Evolutionary conservation across 2,329 filamentous ascomycete genomes (phyloP).

Genomic region (Neofusicoccum parvum): DNA sequence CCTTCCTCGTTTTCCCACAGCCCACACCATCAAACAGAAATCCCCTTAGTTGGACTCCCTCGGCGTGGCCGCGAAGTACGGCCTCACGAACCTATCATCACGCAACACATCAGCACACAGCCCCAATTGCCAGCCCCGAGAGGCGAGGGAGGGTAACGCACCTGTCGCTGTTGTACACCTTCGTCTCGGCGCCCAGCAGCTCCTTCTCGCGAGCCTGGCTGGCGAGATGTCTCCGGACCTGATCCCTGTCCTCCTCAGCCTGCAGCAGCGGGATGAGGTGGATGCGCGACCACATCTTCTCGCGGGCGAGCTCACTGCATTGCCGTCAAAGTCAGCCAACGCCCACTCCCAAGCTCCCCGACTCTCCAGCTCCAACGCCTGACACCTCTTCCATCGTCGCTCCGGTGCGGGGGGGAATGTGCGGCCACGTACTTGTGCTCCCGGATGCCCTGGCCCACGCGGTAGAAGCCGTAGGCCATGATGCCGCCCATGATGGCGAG

Average conservation of each 20-base stretch:
- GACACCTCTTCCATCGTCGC: not conserved
- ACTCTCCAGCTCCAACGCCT: not conserved
- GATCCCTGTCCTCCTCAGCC: conserved; percentile 94
- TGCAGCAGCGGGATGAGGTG: conserved; percentile 91
- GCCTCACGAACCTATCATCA: conserved; percentile 60
- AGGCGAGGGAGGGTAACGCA: conserved; percentile 49
- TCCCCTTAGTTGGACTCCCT: conserved; percentile 58
- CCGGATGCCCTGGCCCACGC: conserved; percentile 76
- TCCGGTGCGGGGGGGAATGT: not conserved
- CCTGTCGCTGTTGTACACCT: conserved; percentile 87
- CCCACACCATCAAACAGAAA: not conserved
- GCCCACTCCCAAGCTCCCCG: not conserved
- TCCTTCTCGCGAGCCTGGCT: conserved; percentile 90
- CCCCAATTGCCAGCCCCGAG: not conserved
- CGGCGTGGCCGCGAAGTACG: conserved; percentile 77
- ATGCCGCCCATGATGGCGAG: conserved; percentile 74
- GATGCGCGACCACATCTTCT: conserved; percentile 98
- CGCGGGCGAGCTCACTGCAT: conserved; percentile 82
- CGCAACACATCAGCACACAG: conserved; percentile 1
- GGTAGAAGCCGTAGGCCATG: conserved; percentile 91
- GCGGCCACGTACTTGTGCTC: conserved; percentile 78
- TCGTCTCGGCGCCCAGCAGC: conserved; percentile 78
- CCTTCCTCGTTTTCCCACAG: not conserved
- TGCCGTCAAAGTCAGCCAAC: not conserved
- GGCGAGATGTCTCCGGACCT: conserved; percentile 82